These are phyloP conservation scores for Juncus inflexus DNA, from an alignment of 176 grass and related monocot genomes.

Conservation along the genomic window DNA sequence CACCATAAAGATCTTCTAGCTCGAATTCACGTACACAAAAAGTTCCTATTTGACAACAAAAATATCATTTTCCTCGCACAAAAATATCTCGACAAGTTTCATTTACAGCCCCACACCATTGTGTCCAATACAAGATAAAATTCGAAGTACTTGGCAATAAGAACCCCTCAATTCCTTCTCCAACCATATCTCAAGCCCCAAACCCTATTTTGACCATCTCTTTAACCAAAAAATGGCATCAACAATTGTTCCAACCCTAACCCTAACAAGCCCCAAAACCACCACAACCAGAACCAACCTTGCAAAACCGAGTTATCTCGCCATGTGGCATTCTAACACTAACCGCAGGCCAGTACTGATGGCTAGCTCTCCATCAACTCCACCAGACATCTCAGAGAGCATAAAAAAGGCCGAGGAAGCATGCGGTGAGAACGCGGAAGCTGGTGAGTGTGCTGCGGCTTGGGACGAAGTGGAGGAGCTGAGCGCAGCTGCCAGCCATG, in stretches of 20 bases:
- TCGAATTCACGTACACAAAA: not conserved
- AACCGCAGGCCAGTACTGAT: slow-evolving; percentile 20
- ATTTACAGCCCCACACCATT: slow-evolving; percentile 21
- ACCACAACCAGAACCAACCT: slow-evolving; percentile 17
- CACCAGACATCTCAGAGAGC: slow-evolving; percentile 68
- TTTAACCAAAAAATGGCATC: slow-evolving; percentile 40
- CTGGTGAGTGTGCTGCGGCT: slow-evolving; percentile 70
- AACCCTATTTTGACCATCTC: not conserved
- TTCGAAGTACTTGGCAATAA: not conserved
- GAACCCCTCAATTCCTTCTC: not conserved
- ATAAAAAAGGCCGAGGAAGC: slow-evolving; percentile 81
- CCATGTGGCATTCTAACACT: slow-evolving; percentile 17
- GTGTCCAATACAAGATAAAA: not conserved
- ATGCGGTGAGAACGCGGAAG: slow-evolving; percentile 36
- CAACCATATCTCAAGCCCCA: not conserved
- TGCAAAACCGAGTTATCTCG: slow-evolving; percentile 17
- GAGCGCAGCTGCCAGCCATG: slow-evolving; percentile 85
- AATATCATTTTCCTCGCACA: slow-evolving; percentile 1
- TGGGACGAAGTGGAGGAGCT: slow-evolving; percentile 96
- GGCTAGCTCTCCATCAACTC: slow-evolving; percentile 53
- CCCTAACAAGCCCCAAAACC: slow-evolving; percentile 36
- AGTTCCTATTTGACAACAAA: not conserved
- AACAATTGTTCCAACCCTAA: slow-evolving; percentile 32
- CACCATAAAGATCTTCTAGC: slow-evolving; percentile 2
- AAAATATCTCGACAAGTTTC: slow-evolving; percentile 10